A percentile compares a stretch with the other conserved stretches of the same genome.
phyloP scores from a whole-genome alignment of 1,139 yeast genomes.

The Pichia sp. region DNA sequence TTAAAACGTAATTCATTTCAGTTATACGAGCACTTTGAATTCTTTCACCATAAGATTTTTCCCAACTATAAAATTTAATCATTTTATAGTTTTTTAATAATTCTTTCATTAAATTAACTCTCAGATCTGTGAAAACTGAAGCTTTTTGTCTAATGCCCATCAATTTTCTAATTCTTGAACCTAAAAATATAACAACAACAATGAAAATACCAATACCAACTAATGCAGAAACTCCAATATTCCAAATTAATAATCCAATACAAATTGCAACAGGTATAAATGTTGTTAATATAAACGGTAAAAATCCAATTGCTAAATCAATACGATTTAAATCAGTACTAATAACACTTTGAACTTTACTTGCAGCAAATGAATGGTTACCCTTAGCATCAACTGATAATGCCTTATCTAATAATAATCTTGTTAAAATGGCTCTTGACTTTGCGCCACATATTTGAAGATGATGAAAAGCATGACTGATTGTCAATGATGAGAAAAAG shows the following conservation, averaged over 20 bases:
- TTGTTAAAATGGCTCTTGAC: slow-evolving; percentile 57
- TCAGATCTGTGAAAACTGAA: slow-evolving; percentile 38
- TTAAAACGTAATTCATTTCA: slow-evolving; percentile 38
- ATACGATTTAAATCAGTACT: slow-evolving; percentile 74
- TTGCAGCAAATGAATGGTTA: slow-evolving; percentile 54
- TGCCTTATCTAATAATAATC: slow-evolving; percentile 61
- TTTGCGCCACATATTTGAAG: slow-evolving; percentile 58
- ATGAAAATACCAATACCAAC: slow-evolving; percentile 58
- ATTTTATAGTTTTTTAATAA: slow-evolving; percentile 40
- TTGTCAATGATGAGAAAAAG: slow-evolving; percentile 40
- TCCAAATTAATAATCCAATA: slow-evolving; percentile 57
- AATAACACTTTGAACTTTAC: slow-evolving; percentile 66
- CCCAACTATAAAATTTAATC: slow-evolving; percentile 48
- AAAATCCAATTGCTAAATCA: slow-evolving; percentile 62
- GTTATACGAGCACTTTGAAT: slow-evolving; percentile 34
- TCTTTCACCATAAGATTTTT: slow-evolving; percentile 37
- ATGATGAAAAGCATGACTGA: slow-evolving; percentile 57
- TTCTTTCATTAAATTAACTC: slow-evolving; percentile 41
- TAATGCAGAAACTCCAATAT: slow-evolving; percentile 67
- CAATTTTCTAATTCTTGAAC: slow-evolving; percentile 35
- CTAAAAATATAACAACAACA: slow-evolving; percentile 29
- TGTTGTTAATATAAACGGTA: slow-evolving; percentile 41
- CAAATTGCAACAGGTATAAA: slow-evolving; percentile 45
- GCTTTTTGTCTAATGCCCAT: slow-evolving; percentile 41
- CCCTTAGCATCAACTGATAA: slow-evolving; percentile 54